Conservation (phyloP, 2,329 filamentous ascomycete genomes). For the Beauveria varroae region DNA sequence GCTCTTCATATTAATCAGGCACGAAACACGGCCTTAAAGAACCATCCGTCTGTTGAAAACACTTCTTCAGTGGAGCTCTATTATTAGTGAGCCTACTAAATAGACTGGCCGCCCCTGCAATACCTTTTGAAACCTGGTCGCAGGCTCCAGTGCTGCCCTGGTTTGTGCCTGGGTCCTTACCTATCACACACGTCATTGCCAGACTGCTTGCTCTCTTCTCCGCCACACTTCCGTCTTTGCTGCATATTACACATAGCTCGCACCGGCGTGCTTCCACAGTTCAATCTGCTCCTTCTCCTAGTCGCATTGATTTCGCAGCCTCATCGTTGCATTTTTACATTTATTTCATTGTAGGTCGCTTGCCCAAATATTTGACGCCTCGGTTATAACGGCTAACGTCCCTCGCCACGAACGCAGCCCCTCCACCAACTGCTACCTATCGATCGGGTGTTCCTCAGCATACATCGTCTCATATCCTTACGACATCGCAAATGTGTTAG, state of each 20-base stretch:
- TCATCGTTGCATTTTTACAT: background rate
- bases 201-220: slow-evolving; percentile 2
- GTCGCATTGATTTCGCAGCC: background rate
- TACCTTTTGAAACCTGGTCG: background rate
- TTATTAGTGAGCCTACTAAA: background rate
- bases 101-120: background rate
- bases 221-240: background rate
- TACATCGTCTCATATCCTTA: background rate
- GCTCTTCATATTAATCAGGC: background rate
- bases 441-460: background rate
- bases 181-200: slow-evolving; percentile 9
- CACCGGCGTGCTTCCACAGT: background rate
- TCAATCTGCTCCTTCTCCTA: background rate
- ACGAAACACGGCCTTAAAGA: background rate
- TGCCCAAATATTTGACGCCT: background rate
- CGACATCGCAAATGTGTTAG: slow-evolving; percentile 4
- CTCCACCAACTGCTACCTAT: background rate
- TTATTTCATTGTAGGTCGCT: background rate
- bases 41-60: background rate
- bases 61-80: too few species aligned
- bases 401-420: background rate
- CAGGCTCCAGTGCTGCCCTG: slow-evolving; percentile 1
- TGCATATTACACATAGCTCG: background rate
- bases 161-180: background rate
- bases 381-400: background rate